Percentiles rank a stretch among this genome's conserved stretches.
Evolutionary conservation across 1,284 basidiomycete genomes (phyloP).

Genomic region (Leccinum holopus): DNA sequence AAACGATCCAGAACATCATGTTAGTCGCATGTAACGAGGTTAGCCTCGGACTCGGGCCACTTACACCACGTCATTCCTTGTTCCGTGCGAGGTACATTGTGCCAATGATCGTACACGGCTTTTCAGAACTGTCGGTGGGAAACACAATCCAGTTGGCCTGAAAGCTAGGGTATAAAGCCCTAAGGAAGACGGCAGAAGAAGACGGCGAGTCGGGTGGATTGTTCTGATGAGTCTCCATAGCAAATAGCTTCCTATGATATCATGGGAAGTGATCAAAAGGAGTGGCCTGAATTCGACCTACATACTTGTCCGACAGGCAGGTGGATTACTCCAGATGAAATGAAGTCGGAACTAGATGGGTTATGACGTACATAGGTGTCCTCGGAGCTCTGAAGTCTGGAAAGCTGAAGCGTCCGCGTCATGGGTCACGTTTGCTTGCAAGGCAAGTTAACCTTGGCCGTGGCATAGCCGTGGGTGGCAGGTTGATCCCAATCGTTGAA

Average conservation of each 20-base stretch:
- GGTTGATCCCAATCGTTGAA: neutral
- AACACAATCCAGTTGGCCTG: neutral
- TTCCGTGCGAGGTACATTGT: neutral
- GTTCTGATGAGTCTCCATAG: constrained; percentile 5
- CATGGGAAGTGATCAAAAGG: constrained; percentile 10
- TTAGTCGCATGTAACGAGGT: constrained; percentile 16
- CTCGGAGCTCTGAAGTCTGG: constrained; percentile 1
- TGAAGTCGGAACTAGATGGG: neutral
- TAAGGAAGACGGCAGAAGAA: neutral
- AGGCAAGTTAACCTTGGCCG: constrained; percentile 4
- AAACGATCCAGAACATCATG: constrained; percentile 11
- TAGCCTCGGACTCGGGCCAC: constrained; percentile 5
- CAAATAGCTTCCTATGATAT: constrained; percentile 1
- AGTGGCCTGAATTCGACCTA: constrained; percentile 1
- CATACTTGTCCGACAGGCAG: constrained; percentile 5
- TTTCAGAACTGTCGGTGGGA: neutral
- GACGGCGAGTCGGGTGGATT: neutral
- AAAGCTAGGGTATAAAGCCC: neutral
- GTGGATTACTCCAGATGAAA: constrained; percentile 1
- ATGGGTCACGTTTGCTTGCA: neutral
- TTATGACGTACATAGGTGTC: constrained; percentile 3
- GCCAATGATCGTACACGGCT: neutral
- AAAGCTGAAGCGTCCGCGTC: neutral
- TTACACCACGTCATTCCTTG: constrained; percentile 1
- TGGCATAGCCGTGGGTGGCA: neutral